Conservation (phyloP, 2,329 filamentous ascomycete species). For the Aspergillus brunneoviolaceus region DNA sequence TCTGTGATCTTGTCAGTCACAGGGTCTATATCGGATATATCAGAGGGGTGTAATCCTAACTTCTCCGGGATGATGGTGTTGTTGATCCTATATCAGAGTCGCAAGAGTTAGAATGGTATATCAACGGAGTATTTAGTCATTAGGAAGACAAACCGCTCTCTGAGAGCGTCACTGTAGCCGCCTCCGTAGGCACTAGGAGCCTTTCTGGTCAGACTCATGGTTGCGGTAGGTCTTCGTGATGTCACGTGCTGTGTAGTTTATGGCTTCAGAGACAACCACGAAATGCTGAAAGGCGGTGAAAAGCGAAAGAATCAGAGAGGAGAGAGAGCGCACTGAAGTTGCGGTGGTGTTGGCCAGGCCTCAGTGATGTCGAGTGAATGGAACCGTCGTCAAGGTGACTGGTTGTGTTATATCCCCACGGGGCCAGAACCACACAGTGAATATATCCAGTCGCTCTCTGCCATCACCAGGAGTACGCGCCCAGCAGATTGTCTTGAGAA, state of each 20-base stretch:
- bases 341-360: background rate
- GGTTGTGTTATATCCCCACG: background rate
- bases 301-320: background rate
- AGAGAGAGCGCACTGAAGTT: background rate
- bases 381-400: background rate
- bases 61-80: slow-evolving; percentile 32
- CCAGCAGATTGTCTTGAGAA: background rate
- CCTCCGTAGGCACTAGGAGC: slow-evolving; percentile 22
- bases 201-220: background rate
- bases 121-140: background rate
- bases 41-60: slow-evolving; percentile 21
- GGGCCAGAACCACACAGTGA: background rate
- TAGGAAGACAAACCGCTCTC: slow-evolving; percentile 17
- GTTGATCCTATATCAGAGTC: slow-evolving; percentile 23
- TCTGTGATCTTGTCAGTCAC: slow-evolving; percentile 28
- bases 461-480: background rate
- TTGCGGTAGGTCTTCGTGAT: background rate
- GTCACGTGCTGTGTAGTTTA: background rate
- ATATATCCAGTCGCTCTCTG: background rate
- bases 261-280: background rate
- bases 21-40: background rate
- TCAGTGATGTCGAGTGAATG: background rate
- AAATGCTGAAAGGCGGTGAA: background rate
- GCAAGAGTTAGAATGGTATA: background rate
- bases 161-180: slow-evolving; percentile 27